Percentiles rank a stretch among this genome's conserved stretches.
Evolutionary conservation across 495 filamentous ascomycete species (phyloP).

Genomic region (Symbiotaphrina buchneri): DNA sequence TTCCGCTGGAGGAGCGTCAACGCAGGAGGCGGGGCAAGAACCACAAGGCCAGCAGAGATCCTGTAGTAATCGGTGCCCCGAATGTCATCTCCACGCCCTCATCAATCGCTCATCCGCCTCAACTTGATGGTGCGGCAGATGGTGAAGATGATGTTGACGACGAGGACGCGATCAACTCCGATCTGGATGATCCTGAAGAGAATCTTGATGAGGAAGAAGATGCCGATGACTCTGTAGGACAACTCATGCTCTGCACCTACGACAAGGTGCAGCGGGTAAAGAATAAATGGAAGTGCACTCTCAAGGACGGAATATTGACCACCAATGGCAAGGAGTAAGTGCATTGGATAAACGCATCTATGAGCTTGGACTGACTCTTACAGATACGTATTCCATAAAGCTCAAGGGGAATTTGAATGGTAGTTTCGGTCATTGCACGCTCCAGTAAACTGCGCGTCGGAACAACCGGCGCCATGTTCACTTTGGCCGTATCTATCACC

Average conservation of each 20-base stretch:
- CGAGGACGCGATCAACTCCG: conserved; percentile 96
- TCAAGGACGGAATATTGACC: conserved; percentile 90
- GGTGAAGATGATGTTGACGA: conserved; percentile 26
- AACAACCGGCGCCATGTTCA: too few species aligned
- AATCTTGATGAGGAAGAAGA: conserved; percentile 51
- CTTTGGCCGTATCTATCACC: too few species aligned
- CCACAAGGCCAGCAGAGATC: too few species aligned
- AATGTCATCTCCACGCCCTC: neutral
- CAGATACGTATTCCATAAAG: conserved; percentile 96
- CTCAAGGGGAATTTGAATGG: conserved; percentile 94
- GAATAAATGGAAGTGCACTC: conserved; percentile 99
- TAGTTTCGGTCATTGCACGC: too few species aligned
- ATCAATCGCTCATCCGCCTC: conserved; percentile 10
- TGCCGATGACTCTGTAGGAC: conserved; percentile 52
- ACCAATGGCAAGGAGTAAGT: conserved; percentile 72
- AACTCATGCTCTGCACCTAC: conserved; percentile 96
- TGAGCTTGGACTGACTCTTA: conserved; percentile 6
- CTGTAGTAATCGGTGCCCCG: conserved; percentile 7
- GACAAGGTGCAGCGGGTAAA: conserved; percentile 98
- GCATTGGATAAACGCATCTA: neutral
- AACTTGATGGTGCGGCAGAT: conserved; percentile 41
- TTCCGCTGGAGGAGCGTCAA: conserved; percentile 26
- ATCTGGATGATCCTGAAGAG: conserved; percentile 89
- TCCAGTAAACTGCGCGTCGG: too few species aligned
- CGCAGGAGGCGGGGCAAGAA: conserved; percentile 9